These are phyloP conservation scores for Micractinium conductrix DNA, from an alignment of 139 green algal species.

Conservation along the genomic window DNA sequence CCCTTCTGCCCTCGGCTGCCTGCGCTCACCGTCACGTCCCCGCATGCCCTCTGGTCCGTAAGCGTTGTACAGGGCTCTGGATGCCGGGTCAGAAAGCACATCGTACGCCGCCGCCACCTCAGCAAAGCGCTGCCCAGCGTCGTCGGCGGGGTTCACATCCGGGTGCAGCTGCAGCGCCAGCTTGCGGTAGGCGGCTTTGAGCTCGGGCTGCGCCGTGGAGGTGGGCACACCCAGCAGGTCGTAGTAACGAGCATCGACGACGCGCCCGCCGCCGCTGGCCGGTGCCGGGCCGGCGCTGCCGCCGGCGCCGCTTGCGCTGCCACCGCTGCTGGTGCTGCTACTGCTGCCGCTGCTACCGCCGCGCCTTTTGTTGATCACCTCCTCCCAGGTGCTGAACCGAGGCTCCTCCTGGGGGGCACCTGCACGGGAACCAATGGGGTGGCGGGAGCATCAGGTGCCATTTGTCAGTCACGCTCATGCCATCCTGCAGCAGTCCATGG, in stretches of 20 bases:
- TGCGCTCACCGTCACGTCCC: slow-evolving; percentile 1
- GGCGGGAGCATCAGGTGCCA: too few relatives aligned
- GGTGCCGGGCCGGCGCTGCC: background rate
- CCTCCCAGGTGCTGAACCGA: slow-evolving; percentile 53
- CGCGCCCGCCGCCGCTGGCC: background rate
- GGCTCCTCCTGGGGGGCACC: slow-evolving; percentile 31
- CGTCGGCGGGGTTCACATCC: slow-evolving; percentile 61
- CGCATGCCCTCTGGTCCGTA: slow-evolving; percentile 54
- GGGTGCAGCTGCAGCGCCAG: slow-evolving; percentile 87
- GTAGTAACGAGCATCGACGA: background rate
- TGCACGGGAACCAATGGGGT: too few relatives aligned
- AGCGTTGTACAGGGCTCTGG: slow-evolving; percentile 53
- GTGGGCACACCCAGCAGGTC: slow-evolving; percentile 36
- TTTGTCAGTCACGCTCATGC: too few relatives aligned
- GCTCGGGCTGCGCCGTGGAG: slow-evolving; percentile 48
- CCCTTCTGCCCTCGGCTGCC: too few relatives aligned
- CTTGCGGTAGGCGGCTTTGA: slow-evolving; percentile 87
- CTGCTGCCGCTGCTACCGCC: background rate
- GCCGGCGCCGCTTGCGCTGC: background rate
- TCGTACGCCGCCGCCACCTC: slow-evolving; percentile 57
- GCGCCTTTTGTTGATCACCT: slow-evolving; percentile 24
- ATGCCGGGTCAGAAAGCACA: slow-evolving; percentile 47
- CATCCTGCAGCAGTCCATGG: too few relatives aligned
- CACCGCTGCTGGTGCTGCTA: background rate
- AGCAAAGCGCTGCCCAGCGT: slow-evolving; percentile 48